Conservation (phyloP, 257 asterid genomes). For the Ajuga chamaepitys region DNA sequence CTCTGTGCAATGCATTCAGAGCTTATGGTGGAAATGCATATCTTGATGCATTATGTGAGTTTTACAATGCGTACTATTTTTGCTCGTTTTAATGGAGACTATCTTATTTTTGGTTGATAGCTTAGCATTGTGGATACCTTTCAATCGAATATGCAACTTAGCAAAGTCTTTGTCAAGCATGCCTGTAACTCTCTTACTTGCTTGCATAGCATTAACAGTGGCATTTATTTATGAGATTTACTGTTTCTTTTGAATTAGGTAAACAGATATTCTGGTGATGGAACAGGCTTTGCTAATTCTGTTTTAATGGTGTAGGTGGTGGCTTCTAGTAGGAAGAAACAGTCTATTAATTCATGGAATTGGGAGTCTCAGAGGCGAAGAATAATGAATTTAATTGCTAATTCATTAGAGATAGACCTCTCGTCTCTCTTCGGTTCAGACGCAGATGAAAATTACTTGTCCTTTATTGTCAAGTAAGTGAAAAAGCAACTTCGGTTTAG, state of each 20-base stretch:
- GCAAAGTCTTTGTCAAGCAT: neutral
- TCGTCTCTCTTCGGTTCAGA: conserved; percentile 83
- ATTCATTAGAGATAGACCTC: conserved; percentile 84
- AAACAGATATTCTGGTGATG: neutral
- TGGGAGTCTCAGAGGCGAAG: conserved; percentile 83
- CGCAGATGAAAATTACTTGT: conserved; percentile 82
- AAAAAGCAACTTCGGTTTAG: neutral
- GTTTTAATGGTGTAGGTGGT: conserved; percentile 43
- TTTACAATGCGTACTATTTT: neutral
- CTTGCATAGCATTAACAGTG: neutral
- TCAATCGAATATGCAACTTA: neutral
- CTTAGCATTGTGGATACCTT: neutral
- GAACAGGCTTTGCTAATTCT: neutral
- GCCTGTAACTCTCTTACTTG: neutral
- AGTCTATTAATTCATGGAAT: conserved; percentile 60
- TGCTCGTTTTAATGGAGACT: neutral
- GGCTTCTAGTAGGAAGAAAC: conserved; percentile 60
- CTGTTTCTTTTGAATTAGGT: neutral
- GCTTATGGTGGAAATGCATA: too few species aligned
- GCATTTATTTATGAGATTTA: neutral
- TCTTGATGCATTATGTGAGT: too few species aligned
- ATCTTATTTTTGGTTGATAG: neutral
- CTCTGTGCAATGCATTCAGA: too few species aligned
- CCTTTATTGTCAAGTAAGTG: conserved; percentile 81
- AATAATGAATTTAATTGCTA: conserved; percentile 72